phyloP scores from a whole-genome alignment of 352 stramenopile species.

The Pythium plurisporium region DNA sequence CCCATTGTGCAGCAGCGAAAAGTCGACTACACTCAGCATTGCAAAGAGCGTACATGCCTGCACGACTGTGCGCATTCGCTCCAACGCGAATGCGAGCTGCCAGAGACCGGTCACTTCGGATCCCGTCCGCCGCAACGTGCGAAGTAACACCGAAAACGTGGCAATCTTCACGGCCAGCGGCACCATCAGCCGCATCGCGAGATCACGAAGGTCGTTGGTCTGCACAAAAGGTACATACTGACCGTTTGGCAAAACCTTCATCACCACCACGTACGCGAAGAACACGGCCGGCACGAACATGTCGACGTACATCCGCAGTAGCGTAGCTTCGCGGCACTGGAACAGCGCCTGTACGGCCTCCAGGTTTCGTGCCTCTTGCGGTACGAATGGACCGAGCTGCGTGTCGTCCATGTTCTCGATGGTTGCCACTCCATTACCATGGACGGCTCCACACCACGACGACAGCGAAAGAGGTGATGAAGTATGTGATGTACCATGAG shows the following conservation, averaged over 20 bases:
- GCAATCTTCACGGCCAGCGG: background rate
- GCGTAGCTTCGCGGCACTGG: conserved; percentile 1
- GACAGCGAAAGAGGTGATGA: no score
- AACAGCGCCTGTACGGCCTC: background rate
- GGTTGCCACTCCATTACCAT: no score
- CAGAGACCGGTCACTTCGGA: background rate
- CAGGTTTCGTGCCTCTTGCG: background rate
- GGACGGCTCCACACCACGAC: no score
- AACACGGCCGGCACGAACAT: conserved; percentile 7
- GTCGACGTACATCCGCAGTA: conserved; percentile 13
- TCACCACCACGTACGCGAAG: background rate
- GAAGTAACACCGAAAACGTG: background rate
- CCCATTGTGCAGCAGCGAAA: conserved; percentile 11
- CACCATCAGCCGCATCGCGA: background rate
- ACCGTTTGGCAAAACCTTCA: background rate
- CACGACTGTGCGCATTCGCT: background rate
- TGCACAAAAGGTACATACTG: background rate
- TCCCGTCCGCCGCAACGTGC: background rate
- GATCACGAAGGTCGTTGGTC: background rate
- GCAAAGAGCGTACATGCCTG: background rate
- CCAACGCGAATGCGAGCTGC: conserved; percentile 1
- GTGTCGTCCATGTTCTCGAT: no score
- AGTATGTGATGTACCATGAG: no score
- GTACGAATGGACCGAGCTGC: background rate
- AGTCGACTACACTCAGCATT: background rate